Evolutionary conservation across 805 yeast species (phyloP).

Genomic region (Yamadazyma endophytica): DNA sequence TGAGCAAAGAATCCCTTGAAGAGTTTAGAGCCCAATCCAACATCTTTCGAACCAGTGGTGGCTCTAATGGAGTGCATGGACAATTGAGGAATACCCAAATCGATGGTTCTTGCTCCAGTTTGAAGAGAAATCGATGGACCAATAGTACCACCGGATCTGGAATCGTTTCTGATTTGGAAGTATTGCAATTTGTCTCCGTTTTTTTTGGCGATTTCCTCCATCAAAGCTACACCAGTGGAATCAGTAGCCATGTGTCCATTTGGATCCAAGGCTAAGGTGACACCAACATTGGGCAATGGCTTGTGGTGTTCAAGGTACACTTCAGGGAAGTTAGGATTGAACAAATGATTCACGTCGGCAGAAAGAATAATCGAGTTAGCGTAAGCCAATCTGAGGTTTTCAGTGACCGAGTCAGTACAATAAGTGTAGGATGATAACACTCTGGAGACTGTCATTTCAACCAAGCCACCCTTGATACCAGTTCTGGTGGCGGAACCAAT

Average conservation of each 20-base stretch:
- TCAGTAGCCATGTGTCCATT: slow-evolving; percentile 85
- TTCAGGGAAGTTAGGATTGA: slow-evolving; percentile 70
- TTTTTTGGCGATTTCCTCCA: slow-evolving; percentile 62
- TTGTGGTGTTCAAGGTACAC: slow-evolving; percentile 74
- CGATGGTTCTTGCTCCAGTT: slow-evolving; percentile 74
- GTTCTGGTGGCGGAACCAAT: slow-evolving; percentile 76
- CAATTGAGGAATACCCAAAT: slow-evolving; percentile 77
- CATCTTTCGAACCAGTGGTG: slow-evolving; percentile 71
- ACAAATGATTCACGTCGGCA: slow-evolving; percentile 80
- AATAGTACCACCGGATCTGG: slow-evolving; percentile 85
- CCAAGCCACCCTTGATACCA: slow-evolving; percentile 76
- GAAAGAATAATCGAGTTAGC: slow-evolving; percentile 79
- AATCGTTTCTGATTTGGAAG: slow-evolving; percentile 83
- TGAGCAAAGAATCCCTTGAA: slow-evolving; percentile 64
- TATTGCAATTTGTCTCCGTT: slow-evolving; percentile 69
- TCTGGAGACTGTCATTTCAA: slow-evolving; percentile 62
- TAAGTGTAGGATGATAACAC: slow-evolving; percentile 33
- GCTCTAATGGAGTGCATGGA: slow-evolving; percentile 88
- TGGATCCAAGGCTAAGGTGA: slow-evolving; percentile 68
- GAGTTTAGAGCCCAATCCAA: slow-evolving; percentile 69
- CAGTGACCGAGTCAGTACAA: slow-evolving; percentile 16
- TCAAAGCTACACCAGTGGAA: slow-evolving; percentile 63
- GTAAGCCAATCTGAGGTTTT: slow-evolving; percentile 37
- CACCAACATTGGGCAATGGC: slow-evolving; percentile 76
- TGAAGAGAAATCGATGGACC: slow-evolving; percentile 66